Conservation (phyloP, 495 filamentous ascomycete species). For the Talaromyces nanjingensis region DNA sequence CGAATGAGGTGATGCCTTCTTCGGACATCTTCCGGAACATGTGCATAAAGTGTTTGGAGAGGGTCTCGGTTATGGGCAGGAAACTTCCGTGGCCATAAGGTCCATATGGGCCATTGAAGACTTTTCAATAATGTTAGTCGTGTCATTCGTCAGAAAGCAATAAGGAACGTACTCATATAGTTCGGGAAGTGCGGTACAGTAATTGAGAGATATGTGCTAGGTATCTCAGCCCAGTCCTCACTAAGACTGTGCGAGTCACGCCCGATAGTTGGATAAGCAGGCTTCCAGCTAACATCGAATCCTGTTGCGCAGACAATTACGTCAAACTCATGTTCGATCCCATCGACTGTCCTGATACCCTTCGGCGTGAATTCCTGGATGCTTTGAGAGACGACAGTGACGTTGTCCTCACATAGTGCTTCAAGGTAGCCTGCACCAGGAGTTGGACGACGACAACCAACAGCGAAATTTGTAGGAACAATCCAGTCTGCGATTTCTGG, state of each 20-base stretch:
- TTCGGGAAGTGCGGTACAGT: conserved; percentile 60
- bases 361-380: conserved; percentile 3
- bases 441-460: too few species aligned
- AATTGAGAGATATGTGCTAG: conserved; percentile 52
- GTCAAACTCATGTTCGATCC: conserved; percentile 35
- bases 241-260: conserved; percentile 36
- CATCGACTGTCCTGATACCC: conserved; percentile 45
- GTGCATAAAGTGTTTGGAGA: too few species aligned
- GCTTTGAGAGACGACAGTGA: too few species aligned
- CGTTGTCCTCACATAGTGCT: too few species aligned
- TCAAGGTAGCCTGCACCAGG: too few species aligned
- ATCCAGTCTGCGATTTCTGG: too few species aligned
- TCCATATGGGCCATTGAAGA: conserved; percentile 27
- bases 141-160: not conserved
- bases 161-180: conserved; percentile 44
- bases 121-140: conserved; percentile 9
- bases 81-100: conserved; percentile 11
- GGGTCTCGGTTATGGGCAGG: too few species aligned
- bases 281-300: conserved; percentile 44
- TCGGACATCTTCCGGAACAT: too few species aligned
- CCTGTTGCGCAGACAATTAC: conserved; percentile 48
- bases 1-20: too few species aligned
- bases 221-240: conserved; percentile 40
- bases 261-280: conserved; percentile 44
- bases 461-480: too few species aligned